Evolutionary conservation across 192 early-diverging fungal species (phyloP), one percentile per base, ranked within the genome.

Genomic region (Backusella liffmaniae): DNA sequence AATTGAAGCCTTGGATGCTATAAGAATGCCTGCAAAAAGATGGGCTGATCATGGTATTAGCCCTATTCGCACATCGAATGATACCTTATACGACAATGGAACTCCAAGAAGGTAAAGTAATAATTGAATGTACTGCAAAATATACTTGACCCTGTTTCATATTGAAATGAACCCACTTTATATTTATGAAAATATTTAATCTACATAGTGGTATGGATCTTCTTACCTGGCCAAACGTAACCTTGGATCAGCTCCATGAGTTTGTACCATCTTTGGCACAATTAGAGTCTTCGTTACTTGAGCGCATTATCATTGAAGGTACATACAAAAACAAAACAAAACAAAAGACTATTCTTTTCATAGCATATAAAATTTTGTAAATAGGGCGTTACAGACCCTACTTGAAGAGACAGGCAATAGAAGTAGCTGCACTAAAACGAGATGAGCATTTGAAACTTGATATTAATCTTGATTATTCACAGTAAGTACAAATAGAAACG

Each of bases 371-470:
- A 30, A 5, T 12, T 65, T 44, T n/a, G 16, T 23, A 41, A 18
- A 76, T 53, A 83, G 83, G 86, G 21, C 87, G 86, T 53, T 95
- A 95, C 72, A 85, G 86, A 51, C 87, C 89, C 23, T 92, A 91
- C 71, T 76, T 95, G 51, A 84, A 87, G 59, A 85, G 85, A 67
- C 94, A 93, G 77, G 85, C 79, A 59, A 62, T 73, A 0, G 94
- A 95, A 71, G 88, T 93, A 49, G 73, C 46, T 44, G 77, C 84
- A 46, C 90, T 93, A 62, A 88, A 88, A 78, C 82, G 86, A 70
- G 92, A 95, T 67, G 92, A 93, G 79, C 72, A 86, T 37, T 74
- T 93, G 79, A 80, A 79, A 65, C 77, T 95, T 32, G 89, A 90
- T 7, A 70, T 79, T 4, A 82, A 92, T 59, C 70, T 95, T 35